Percentiles rank a stretch among this genome's conserved stretches.
Conservation (phyloP, 2,329 filamentous ascomycete species). For the Basipetospora chlamydospora region DNA sequence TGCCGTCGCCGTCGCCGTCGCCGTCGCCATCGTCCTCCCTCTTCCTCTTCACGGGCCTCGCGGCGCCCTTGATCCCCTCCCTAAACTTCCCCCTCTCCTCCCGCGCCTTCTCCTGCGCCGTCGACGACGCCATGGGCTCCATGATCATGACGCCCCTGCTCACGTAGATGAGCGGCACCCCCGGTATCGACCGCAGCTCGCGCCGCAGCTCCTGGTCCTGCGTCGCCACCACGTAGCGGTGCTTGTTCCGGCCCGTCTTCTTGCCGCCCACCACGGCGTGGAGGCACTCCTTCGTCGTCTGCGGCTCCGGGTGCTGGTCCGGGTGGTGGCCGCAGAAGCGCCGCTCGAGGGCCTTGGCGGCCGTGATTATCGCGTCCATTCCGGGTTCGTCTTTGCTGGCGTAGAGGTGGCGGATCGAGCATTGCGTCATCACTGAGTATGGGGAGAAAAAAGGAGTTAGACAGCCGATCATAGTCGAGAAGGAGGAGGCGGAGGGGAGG, state of each 20-base stretch:
- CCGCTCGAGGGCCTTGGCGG: constrained; percentile 62
- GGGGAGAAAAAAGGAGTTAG: constrained; percentile 1
- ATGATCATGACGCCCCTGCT: constrained; percentile 58
- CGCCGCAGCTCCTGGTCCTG: constrained; percentile 53
- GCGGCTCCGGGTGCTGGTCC: constrained; percentile 54
- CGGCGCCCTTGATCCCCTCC: constrained; percentile 41
- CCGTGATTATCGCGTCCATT: constrained; percentile 47
- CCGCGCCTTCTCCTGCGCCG: constrained; percentile 44
- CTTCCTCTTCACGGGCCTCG: constrained; percentile 18
- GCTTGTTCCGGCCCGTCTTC: constrained; percentile 54
- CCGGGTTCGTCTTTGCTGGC: constrained; percentile 39
- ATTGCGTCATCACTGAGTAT: constrained; percentile 68
- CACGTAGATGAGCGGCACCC: constrained; percentile 67
- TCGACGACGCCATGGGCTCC: constrained; percentile 59
- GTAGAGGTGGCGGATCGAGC: constrained; percentile 68
- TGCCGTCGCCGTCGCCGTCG: constrained; percentile 16
- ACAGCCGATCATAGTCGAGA: constrained; percentile 9
- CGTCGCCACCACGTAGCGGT: constrained; percentile 64
- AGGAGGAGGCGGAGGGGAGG: too few relatives aligned
- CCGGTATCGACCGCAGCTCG: constrained; percentile 49
- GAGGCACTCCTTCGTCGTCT: constrained; percentile 57
- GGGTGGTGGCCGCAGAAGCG: constrained; percentile 67
- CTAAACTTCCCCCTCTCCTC: constrained; percentile 66
- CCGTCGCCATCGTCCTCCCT: constrained; percentile 23
- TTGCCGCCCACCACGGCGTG: constrained; percentile 68